phyloP scores from a whole-genome alignment of 2,329 filamentous ascomycete genomes.

The Pleoardoris graminearum region DNA sequence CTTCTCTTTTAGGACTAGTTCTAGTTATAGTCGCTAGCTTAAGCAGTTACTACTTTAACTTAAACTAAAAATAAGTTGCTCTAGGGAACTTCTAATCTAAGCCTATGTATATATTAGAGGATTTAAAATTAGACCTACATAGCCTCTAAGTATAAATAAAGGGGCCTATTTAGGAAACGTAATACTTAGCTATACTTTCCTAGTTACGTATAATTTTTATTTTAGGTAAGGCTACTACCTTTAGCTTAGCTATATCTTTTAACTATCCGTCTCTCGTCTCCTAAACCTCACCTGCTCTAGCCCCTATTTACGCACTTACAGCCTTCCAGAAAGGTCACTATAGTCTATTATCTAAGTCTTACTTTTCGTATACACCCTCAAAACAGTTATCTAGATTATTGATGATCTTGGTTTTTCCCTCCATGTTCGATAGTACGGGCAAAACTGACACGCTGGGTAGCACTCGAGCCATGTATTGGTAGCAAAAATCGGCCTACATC shows the following conservation, averaged over 20 bases:
- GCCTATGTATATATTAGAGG: conserved; percentile 2
- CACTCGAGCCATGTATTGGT: conserved; percentile 15
- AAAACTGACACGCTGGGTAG: conserved; percentile 20
- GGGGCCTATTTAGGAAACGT: not conserved
- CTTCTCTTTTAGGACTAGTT: not conserved
- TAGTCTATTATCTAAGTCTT: conserved; percentile 11
- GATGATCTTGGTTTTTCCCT: conserved; percentile 14
- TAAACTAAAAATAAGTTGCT: conserved; percentile 3
- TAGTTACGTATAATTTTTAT: not conserved
- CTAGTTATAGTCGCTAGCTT: conserved; percentile 4
- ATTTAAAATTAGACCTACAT: not conserved
- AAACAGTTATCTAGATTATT: conserved; percentile 17
- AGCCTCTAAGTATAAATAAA: not conserved
- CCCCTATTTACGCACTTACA: conserved; percentile 13
- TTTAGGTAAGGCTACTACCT: not conserved
- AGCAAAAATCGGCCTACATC: conserved; percentile 17
- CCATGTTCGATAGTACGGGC: conserved; percentile 15
- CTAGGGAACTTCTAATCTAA: not conserved
- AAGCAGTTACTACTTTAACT: conserved; percentile 3
- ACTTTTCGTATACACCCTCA: conserved; percentile 13
- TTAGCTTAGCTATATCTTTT: not conserved
- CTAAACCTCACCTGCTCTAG: conserved; percentile 6
- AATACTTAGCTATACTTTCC: conserved; percentile 2
- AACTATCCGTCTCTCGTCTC: conserved; percentile 1
- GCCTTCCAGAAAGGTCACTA: conserved; percentile 11